Evolutionary conservation across 192 early-diverging fungal species (phyloP), one percentile per base, ranked within the genome.

Genomic region (Mortierella hygrophila): DNA sequence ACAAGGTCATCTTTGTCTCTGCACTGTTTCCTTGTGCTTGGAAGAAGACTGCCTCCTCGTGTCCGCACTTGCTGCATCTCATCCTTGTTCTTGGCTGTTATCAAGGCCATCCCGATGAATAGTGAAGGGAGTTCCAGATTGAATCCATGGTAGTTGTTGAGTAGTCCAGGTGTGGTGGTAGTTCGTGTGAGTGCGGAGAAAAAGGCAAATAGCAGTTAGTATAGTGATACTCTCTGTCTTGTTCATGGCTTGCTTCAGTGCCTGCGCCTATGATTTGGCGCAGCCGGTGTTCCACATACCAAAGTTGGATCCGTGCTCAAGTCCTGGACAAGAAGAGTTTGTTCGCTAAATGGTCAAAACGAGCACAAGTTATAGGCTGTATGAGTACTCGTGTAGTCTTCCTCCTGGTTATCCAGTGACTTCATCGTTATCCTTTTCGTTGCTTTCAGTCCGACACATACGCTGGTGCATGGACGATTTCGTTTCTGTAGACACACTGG

Each of bases 1-100:
- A 97, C 29, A 97, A 82, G 29, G 92, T 94, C 96, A 97, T 96
- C 35, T 93, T 94, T 5, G 93, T 92, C 41, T 97, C 95, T 7
- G 92, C 85, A 54, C 94, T 90, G 60, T 90, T 89, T 40, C 94
- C 93, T 73, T 93, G 93, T 26, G 94, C 93, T 85, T 97, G 94
- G 86, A 95, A 97, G 81, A 94, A 96, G 15, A 97, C 96, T 0
- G 94, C 94, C 76, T 92, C 89, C 21, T 90, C 81, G 35, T 91
- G 70, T 52, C 77, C 77, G 82, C 95, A 96, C 76, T 89, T 86
- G 47, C 93, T 90, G 73, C 95, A 96, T 38, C 88, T 78, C 37
- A 91, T 89, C 40, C 89, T 89, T 8, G 94, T 93, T 68, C 94
- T 91, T 46, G 95, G 94, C 91, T 92, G 77, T 73, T 35, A 21